phyloP scores from a whole-genome alignment of 129 eudicot species.

The Flaveria sonorensis region DNA sequence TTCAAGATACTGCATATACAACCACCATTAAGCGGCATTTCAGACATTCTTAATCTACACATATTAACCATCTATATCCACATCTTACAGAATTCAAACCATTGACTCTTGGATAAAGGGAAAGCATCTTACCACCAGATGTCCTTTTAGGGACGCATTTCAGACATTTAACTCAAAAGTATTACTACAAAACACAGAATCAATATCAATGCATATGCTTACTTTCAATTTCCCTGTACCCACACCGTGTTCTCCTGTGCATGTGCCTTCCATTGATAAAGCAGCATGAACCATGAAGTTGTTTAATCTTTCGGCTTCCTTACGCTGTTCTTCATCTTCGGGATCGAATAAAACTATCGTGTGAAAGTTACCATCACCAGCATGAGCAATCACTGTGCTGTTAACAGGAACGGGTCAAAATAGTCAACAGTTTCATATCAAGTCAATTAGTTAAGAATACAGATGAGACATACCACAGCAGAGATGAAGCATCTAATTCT shows the following conservation, averaged over 20 bases:
- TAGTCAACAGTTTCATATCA: not conserved
- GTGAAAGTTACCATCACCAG: constrained; percentile 99
- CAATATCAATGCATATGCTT: constrained; percentile 15
- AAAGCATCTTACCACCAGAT: no score
- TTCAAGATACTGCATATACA: constrained; percentile 75
- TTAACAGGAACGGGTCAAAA: constrained; percentile 21
- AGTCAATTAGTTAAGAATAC: not conserved
- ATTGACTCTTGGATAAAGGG: no score
- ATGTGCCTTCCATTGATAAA: constrained; percentile 94
- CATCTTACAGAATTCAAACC: no score
- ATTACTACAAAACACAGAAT: not conserved
- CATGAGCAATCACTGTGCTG: constrained; percentile 97
- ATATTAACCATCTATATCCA: no score
- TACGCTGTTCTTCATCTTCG: constrained; percentile 60
- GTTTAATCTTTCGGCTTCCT: constrained; percentile 88
- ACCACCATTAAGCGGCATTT: constrained; percentile 16
- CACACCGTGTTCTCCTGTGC: constrained; percentile 98
- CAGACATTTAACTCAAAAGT: constrained; percentile 9
- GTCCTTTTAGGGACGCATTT: not conserved
- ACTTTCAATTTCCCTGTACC: constrained; percentile 98
- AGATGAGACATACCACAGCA: constrained; percentile 61
- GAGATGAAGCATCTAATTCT: constrained; percentile 65
- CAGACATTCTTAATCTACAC: not conserved
- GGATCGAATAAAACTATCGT: constrained; percentile 78
- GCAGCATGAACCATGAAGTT: constrained; percentile 88